Evolutionary conservation across 192 early-diverging fungal genomes (phyloP).

Genomic region (Allomyces javanicus): DNA sequence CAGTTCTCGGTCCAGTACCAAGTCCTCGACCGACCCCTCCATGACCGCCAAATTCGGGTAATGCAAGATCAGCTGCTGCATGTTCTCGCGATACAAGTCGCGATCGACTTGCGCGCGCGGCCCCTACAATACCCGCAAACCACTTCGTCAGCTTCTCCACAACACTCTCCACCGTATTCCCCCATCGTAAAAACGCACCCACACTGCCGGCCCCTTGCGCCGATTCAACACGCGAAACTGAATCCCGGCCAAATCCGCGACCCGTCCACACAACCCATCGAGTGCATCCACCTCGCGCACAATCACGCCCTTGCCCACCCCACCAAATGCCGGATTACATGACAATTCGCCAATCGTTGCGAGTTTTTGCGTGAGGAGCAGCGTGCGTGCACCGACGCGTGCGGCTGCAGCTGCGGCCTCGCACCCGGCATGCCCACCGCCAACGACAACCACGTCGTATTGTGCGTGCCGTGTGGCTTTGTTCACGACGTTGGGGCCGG

Average conservation of each 20-base stretch:
- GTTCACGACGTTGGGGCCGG: too few relatives aligned
- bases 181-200: slow-evolving; percentile 14
- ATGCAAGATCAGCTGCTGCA: slow-evolving; percentile 36
- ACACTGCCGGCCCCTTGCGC: slow-evolving; percentile 63
- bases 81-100: slow-evolving; percentile 50
- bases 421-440: slow-evolving; percentile 66
- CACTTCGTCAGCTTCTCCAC: not conserved
- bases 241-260: slow-evolving; percentile 56
- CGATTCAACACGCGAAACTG: slow-evolving; percentile 65
- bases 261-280: slow-evolving; percentile 61
- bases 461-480: too few relatives aligned
- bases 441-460: slow-evolving; percentile 57
- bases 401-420: slow-evolving; percentile 64
- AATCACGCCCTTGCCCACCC: slow-evolving; percentile 61
- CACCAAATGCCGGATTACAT: slow-evolving; percentile 72
- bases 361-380: slow-evolving; percentile 50
- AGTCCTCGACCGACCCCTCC: slow-evolving; percentile 48
- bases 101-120: slow-evolving; percentile 67
- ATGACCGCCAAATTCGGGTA: slow-evolving; percentile 50
- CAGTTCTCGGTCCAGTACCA: slow-evolving; percentile 19
- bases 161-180: not conserved
- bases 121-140: slow-evolving; percentile 26
- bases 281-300: slow-evolving; percentile 63
- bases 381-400: slow-evolving; percentile 43
- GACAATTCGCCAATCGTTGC: slow-evolving; percentile 75